These are phyloP conservation scores for Castanea mollissima DNA, from an alignment of 306 rosid species.

Conservation along the genomic window DNA sequence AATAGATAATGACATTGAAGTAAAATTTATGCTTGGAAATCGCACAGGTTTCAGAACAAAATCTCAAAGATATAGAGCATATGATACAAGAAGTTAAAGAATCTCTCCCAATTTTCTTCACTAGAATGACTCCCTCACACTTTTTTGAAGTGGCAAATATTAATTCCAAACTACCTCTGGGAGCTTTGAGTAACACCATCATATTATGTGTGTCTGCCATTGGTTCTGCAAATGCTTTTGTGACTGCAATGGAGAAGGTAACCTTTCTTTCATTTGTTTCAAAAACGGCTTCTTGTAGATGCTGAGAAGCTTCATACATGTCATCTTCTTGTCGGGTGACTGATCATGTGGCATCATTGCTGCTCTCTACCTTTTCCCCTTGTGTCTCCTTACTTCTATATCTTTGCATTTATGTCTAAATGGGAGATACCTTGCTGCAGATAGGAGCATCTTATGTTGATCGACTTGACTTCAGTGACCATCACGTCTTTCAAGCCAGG, in stretches of 20 bases:
- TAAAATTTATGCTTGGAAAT: slow-evolving; percentile 27
- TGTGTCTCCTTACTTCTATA: neutral
- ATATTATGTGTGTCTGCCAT: slow-evolving; percentile 79
- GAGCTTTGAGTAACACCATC: slow-evolving; percentile 36
- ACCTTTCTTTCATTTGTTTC: slow-evolving; percentile 4
- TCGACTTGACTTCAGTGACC: slow-evolving; percentile 80
- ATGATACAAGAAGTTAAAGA: slow-evolving; percentile 40
- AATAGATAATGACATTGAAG: neutral
- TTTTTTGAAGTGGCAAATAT: slow-evolving; percentile 54
- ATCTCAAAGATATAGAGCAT: slow-evolving; percentile 47
- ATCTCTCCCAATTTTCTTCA: slow-evolving; percentile 58
- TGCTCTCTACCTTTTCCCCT: neutral
- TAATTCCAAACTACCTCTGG: slow-evolving; percentile 43
- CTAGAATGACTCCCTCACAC: slow-evolving; percentile 72
- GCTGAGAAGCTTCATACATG: neutral
- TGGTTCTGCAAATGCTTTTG: slow-evolving; percentile 85
- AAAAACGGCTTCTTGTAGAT: slow-evolving; percentile 12
- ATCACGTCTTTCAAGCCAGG: slow-evolving; percentile 58
- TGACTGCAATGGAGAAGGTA: slow-evolving; percentile 64
- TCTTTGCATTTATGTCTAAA: slow-evolving; percentile 30
- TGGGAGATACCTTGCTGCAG: slow-evolving; percentile 49
- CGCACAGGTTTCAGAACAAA: slow-evolving; percentile 61
- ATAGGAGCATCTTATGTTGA: slow-evolving; percentile 66
- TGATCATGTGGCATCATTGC: neutral
- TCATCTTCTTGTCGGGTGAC: neutral